These are phyloP conservation scores for Penicillium rolfsii DNA, from an alignment of 2,329 filamentous ascomycete genomes.

Conservation along the genomic window DNA sequence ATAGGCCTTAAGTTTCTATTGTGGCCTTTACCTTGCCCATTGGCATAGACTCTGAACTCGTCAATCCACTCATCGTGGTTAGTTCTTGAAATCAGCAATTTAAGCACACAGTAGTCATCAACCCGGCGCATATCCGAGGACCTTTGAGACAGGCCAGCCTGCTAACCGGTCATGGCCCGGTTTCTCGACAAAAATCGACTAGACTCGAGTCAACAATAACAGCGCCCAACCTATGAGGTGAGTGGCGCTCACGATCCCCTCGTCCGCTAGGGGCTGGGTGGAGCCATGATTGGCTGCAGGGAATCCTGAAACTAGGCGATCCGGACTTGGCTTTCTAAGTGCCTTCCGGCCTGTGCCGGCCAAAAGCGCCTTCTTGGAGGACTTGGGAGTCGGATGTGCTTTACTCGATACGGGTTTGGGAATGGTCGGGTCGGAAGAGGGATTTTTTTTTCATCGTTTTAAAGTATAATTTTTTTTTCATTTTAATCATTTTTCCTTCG, in stretches of 20 bases:
- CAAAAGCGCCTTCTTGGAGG: neutral
- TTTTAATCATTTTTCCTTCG: no score
- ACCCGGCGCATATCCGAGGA: slow-evolving; percentile 20
- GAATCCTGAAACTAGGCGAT: slow-evolving; percentile 35
- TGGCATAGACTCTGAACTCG: neutral
- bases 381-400: slow-evolving; percentile 13
- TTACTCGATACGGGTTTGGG: slow-evolving; percentile 5
- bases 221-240: slow-evolving; percentile 33
- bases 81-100: neutral
- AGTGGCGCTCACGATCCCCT: slow-evolving; percentile 34
- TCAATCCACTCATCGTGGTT: neutral
- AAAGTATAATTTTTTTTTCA: neutral
- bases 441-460: neutral
- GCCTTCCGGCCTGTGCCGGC: slow-evolving; percentile 32
- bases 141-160: slow-evolving; percentile 14
- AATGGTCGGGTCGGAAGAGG: slow-evolving; percentile 6
- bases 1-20: neutral
- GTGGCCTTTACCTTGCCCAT: neutral
- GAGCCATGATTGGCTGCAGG: slow-evolving; percentile 28
- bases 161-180: slow-evolving; percentile 5
- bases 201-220: slow-evolving; percentile 3
- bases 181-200: slow-evolving; percentile 15
- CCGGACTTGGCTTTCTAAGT: slow-evolving; percentile 28
- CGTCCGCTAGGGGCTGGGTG: slow-evolving; percentile 18
- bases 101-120: neutral